Percentiles rank a stretch among this genome's conserved stretches.
phyloP scores from a whole-genome alignment of 495 filamentous ascomycete species.

The Apodospora peruviana region DNA sequence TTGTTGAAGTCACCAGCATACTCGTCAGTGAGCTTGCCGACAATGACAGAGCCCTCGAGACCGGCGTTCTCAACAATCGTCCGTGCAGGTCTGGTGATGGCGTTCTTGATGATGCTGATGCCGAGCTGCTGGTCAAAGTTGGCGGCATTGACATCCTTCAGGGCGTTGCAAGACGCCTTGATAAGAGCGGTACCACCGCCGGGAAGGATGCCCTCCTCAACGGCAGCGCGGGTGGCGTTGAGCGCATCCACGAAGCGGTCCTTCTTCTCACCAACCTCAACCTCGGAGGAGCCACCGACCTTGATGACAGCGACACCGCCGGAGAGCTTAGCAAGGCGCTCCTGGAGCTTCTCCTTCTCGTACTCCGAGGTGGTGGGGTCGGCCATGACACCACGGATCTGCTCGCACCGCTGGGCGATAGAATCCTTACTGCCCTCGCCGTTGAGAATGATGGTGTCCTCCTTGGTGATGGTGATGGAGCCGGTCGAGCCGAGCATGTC shows the following conservation, averaged over 20 bases:
- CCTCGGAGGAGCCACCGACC: conserved; percentile 94
- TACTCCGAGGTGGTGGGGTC: conserved; percentile 94
- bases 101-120: conserved; percentile 93
- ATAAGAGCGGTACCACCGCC: conserved; percentile 97
- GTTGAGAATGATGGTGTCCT: conserved; percentile 98
- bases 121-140: conserved; percentile 99
- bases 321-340: conserved; percentile 98
- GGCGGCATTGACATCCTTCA: conserved; percentile 71
- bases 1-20: conserved; percentile 92
- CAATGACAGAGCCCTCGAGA: conserved; percentile 89
- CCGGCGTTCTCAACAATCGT: conserved; percentile 98
- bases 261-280: conserved; percentile 99
- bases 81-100: conserved; percentile 89
- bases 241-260: conserved; percentile 97
- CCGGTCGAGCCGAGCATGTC: conserved; percentile 97
- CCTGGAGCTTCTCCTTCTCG: conserved; percentile 99
- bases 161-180: conserved; percentile 89
- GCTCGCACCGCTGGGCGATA: conserved; percentile 93
- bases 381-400: conserved; percentile 94
- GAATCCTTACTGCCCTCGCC: conserved; percentile 93
- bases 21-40: conserved; percentile 97
- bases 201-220: conserved; percentile 97
- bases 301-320: conserved; percentile 99
- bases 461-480: conserved; percentile 99
- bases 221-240: conserved; percentile 95